Evolutionary conservation across 805 yeast species (phyloP).

Genomic region (Allodekkera sacchari): DNA sequence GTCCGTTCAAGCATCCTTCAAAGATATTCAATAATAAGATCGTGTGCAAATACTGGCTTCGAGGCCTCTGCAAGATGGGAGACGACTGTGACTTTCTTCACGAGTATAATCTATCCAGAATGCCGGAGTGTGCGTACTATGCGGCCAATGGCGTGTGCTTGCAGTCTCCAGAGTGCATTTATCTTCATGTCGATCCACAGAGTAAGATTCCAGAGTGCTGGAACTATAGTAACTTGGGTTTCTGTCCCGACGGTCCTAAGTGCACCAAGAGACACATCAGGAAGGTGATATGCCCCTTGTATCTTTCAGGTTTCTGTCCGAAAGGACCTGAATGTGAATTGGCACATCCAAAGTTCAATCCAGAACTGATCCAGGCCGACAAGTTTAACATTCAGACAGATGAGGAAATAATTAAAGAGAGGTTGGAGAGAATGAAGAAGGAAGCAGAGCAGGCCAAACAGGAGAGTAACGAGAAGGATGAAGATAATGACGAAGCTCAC

Average conservation of each 20-base stretch:
- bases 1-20: slow-evolving; percentile 79
- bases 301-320: slow-evolving; percentile 88
- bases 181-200: slow-evolving; percentile 84
- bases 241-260: slow-evolving; percentile 85
- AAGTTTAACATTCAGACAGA: slow-evolving; percentile 38
- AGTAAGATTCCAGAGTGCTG: slow-evolving; percentile 83
- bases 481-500: slow-evolving; percentile 1
- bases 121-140: slow-evolving; percentile 94
- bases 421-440: slow-evolving; percentile 17
- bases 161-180: slow-evolving; percentile 89
- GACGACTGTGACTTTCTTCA: slow-evolving; percentile 94
- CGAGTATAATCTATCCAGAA: slow-evolving; percentile 85
- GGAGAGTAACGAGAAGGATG: slow-evolving; percentile 5
- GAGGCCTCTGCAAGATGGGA: slow-evolving; percentile 95
- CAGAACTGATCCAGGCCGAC: slow-evolving; percentile 30
- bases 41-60: slow-evolving; percentile 96
- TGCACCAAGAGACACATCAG: slow-evolving; percentile 78
- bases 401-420: slow-evolving; percentile 23
- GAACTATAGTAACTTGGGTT: slow-evolving; percentile 72
- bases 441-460: slow-evolving; percentile 6
- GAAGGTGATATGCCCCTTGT: slow-evolving; percentile 68
- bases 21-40: slow-evolving; percentile 59
- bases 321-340: slow-evolving; percentile 70
- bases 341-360: slow-evolving; percentile 76
- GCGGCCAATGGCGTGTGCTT: slow-evolving; percentile 80